Conservation (phyloP, 2,329 filamentous ascomycete species). For the Trichoderma gracile region DNA sequence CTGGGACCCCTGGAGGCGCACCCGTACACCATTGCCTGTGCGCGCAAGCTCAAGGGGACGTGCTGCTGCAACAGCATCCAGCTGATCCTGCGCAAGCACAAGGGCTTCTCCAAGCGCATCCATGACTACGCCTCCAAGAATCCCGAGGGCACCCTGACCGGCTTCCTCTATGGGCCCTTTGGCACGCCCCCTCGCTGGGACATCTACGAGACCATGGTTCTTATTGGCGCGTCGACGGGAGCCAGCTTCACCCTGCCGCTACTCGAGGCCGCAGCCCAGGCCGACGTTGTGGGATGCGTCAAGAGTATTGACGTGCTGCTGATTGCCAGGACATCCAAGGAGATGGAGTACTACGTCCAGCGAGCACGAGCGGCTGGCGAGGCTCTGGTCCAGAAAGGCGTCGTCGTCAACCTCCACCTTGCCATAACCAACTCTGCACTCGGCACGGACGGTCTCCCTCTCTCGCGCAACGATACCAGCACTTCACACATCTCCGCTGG, state of each 20-base stretch:
- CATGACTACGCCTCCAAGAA: slow-evolving; percentile 48
- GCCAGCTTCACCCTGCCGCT: slow-evolving; percentile 63
- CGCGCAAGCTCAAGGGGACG: slow-evolving; percentile 51
- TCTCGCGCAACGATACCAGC: slow-evolving; percentile 8
- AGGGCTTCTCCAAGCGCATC: slow-evolving; percentile 58
- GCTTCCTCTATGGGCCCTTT: slow-evolving; percentile 58
- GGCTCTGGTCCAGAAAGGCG: slow-evolving; percentile 45
- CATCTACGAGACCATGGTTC: slow-evolving; percentile 59
- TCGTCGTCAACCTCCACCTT: slow-evolving; percentile 55
- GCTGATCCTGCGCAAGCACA: slow-evolving; percentile 57
- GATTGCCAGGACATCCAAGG: slow-evolving; percentile 52
- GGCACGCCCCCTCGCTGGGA: slow-evolving; percentile 58
- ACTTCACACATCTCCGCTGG: neutral
- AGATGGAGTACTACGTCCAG: slow-evolving; percentile 57
- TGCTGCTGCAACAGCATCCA: slow-evolving; percentile 62
- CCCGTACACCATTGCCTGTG: slow-evolving; percentile 62
- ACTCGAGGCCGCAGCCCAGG: slow-evolving; percentile 54
- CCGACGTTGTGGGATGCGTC: slow-evolving; percentile 47
- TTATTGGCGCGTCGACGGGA: slow-evolving; percentile 64
- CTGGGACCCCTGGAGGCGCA: slow-evolving; percentile 58
- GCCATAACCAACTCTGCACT: slow-evolving; percentile 48
- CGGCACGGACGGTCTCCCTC: slow-evolving; percentile 15
- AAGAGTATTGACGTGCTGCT: slow-evolving; percentile 56
- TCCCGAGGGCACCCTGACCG: slow-evolving; percentile 35
- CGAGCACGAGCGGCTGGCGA: slow-evolving; percentile 48